These are phyloP conservation scores for Barbatosphaeria neglecta DNA, from an alignment of 495 filamentous ascomycete species.

Conservation along the genomic window DNA sequence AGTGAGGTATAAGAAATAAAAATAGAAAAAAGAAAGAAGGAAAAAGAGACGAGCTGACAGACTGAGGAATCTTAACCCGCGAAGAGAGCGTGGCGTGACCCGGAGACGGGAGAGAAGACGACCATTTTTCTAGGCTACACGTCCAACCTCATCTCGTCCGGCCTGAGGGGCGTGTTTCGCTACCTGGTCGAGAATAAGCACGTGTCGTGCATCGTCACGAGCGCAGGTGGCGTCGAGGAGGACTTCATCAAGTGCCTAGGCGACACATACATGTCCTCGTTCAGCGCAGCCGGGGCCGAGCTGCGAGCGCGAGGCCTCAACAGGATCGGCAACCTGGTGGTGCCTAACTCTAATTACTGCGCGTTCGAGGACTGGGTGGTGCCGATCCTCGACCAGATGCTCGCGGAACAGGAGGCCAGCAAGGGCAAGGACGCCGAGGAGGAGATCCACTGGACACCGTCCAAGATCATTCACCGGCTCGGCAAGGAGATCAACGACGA, in stretches of 20 bases:
- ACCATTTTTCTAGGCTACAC: slow-evolving; percentile 97
- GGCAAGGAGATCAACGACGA: slow-evolving; percentile 89
- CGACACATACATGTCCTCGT: slow-evolving; percentile 83
- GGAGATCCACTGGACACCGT: slow-evolving; percentile 80
- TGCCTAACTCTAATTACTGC: slow-evolving; percentile 95
- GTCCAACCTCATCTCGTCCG: slow-evolving; percentile 92
- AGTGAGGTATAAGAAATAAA: no score
- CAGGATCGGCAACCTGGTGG: slow-evolving; percentile 90
- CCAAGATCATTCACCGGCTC: slow-evolving; percentile 71
- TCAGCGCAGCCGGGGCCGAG: slow-evolving; percentile 58
- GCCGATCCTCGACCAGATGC: slow-evolving; percentile 81
- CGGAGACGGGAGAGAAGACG: slow-evolving; percentile 58
- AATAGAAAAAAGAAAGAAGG: background rate
- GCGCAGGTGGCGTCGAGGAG: slow-evolving; percentile 94
- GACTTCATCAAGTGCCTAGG: slow-evolving; percentile 96
- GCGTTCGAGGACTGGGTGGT: slow-evolving; percentile 95
- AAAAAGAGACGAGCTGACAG: slow-evolving; percentile 3
- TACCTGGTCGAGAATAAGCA: slow-evolving; percentile 87
- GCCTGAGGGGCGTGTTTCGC: slow-evolving; percentile 78
- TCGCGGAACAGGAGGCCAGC: slow-evolving; percentile 79
- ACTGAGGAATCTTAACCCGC: background rate
- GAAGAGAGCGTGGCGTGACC: slow-evolving; percentile 66
- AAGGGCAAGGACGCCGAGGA: slow-evolving; percentile 52
- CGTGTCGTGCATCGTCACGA: slow-evolving; percentile 84
- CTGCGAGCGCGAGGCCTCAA: slow-evolving; percentile 79